Evolutionary conservation across 176 grass and related monocot species (phyloP).

Genomic region (Lolium rigidum): DNA sequence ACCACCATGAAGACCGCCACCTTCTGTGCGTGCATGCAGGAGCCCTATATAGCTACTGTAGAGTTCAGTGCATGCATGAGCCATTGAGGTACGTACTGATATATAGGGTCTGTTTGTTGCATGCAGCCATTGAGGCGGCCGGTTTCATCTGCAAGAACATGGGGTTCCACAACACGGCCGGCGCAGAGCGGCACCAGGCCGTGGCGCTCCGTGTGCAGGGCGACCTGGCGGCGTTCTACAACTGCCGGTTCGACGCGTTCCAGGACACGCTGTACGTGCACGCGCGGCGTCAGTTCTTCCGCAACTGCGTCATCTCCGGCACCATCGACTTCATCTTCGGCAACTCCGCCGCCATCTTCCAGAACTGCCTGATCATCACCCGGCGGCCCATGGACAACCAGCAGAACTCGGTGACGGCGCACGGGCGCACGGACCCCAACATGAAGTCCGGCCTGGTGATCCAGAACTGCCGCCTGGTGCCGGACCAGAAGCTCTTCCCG

Average conservation of each 20-base stretch:
- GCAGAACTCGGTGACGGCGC: constrained; percentile 78
- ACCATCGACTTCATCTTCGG: constrained; percentile 97
- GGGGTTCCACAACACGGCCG: constrained; percentile 93
- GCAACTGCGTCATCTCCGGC: constrained; percentile 81
- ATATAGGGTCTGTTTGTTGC: neutral
- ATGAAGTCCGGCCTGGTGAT: constrained; percentile 82
- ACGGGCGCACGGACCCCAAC: constrained; percentile 71
- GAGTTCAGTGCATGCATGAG: neutral
- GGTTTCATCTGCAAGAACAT: constrained; percentile 90
- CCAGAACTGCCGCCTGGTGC: constrained; percentile 82
- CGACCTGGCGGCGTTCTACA: constrained; percentile 65
- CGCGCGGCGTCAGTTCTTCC: constrained; percentile 70
- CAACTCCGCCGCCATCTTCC: constrained; percentile 76
- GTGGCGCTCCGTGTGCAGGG: constrained; percentile 73
- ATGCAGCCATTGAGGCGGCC: constrained; percentile 53
- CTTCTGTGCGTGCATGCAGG: constrained; percentile 55
- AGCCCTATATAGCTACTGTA: neutral
- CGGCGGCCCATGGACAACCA: constrained; percentile 73
- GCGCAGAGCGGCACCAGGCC: constrained; percentile 72
- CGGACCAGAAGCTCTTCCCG: constrained; percentile 55
- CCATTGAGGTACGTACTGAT: neutral
- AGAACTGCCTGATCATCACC: constrained; percentile 77
- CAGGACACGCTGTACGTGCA: constrained; percentile 89
- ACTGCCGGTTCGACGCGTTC: constrained; percentile 79
- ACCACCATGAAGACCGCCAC: constrained; percentile 74